Base-by-base conservation (phyloP, 2,329 filamentous ascomycete species). In the Cytospora piceae region DNA sequence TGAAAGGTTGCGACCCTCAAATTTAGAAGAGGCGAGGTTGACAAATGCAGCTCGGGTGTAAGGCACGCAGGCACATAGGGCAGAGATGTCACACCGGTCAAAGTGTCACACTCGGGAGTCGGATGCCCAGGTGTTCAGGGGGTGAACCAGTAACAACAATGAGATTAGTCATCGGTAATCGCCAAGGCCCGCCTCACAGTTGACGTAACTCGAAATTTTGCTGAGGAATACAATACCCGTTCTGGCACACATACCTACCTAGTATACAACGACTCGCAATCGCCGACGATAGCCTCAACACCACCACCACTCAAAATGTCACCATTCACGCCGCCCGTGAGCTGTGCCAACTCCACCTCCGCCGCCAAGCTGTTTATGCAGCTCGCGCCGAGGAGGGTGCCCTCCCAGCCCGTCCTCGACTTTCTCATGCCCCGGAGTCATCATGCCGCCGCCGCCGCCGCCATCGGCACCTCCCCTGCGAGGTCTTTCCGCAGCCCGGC, bases 381-480 rank as follows among this genome's bases (percentile, higher is more conserved):
- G 64, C 70, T 77, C 29, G 53, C 74, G 66, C 64, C 66, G 2
- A 52, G 51, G 31, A 60, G 53, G 70, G 72, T 58, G 20, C n/a
- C 63, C 31, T 57, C 69, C 65, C 67, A 69, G 32, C 72, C 76
- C 22, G 74, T 80, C 55, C 75, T 80, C 62, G 78, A 81, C 55
- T 77, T 81, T 69, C 76, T 83, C 24, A 67, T 80, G 37, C 81
- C 80, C 22, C 63, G 59, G 11, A 29, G 56, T 20, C 39, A 27
- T 14, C 34, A 37, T 34, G 32, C 32, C 11, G 32, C 32, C 11
- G 34, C 34, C 12, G 34, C 34, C 34, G 22, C 56, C 27, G 49
- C 52, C 29, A 22, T 31, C 53, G 34, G 42, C 42, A 42, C 22
- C 71, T 46, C 22, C 71, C 42, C 64, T 60, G 58, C 67, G 68